Conservation (phyloP, 306 rosid species). For the Citrullus colocynthis region DNA sequence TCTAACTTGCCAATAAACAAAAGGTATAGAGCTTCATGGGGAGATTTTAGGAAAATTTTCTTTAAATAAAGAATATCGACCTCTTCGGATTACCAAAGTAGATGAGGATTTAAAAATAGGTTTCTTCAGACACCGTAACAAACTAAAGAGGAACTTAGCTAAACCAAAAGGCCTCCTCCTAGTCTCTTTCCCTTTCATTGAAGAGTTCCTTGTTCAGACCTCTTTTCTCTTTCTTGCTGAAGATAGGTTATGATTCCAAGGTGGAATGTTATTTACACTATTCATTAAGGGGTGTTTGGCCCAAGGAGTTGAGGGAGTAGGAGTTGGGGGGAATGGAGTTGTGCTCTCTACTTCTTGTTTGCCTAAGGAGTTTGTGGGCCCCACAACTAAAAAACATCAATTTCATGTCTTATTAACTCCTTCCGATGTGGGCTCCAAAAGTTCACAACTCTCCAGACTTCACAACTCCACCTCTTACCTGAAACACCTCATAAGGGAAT, state of each 20-base stretch:
- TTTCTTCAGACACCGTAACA: background rate
- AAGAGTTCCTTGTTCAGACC: background rate
- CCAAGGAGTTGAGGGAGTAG: no score
- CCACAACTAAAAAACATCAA: no score
- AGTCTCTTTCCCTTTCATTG: background rate
- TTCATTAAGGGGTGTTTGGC: background rate
- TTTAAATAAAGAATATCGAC: background rate
- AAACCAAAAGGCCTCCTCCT: background rate
- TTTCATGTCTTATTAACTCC: no score
- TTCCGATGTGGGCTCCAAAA: no score
- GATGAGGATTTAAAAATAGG: background rate
- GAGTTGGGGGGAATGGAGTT: no score
- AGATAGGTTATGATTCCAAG: background rate
- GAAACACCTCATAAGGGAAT: background rate
- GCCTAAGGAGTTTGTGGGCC: no score
- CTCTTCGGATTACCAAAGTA: background rate
- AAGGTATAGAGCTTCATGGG: background rate
- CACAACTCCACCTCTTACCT: no score
- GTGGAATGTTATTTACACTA: background rate
- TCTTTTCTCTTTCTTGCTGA: background rate
- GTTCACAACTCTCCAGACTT: no score
- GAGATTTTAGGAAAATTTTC: background rate
- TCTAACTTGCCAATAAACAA: background rate
- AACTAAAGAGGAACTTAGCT: background rate
- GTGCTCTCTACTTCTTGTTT: no score